Base-by-base conservation (phyloP, 208 protist species). In the Porcisia deanei region DNA sequence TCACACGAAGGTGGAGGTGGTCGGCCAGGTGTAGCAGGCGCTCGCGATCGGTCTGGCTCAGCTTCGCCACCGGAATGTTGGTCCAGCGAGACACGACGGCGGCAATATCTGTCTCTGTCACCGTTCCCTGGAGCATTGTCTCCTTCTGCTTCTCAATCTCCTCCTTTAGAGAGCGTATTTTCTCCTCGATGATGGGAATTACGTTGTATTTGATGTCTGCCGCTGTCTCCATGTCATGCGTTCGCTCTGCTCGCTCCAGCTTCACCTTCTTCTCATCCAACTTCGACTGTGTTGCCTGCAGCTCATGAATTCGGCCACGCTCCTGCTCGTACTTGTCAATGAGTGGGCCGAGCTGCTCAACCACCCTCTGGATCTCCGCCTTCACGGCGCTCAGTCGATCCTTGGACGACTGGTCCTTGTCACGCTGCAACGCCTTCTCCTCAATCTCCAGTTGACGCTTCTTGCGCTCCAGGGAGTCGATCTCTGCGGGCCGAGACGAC, bases 81-180 rank as follows among this genome's bases (percentile, higher is more conserved):
- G 99, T 99, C 88, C 96, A 98, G 66, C 97, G 90, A 25, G 98
- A 89, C 16, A 99, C 96, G 8, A 99, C 95, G 25, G 94, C 89
- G 18, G 97, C 96, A 83, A 99, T 99, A 66, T 99, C 90, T n/a
- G 87, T 85, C 67, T 94, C 77, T 18, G 88, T 94, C 30, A 99
- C 97, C 25, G 91, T 90, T 55, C 98, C 97, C 75, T 99, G 98
- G 77, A 99, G 96, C 20, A 95, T 99, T 10, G 82, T 80, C 18
- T 70, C 85, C 80, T 97, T 92, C 60, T 91, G 82, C 61, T 73
- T 43, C 73, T 97, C 87, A 53, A 90, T 88, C 60, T 89, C 41
- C 82, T 94, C 79, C 80, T 90, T 97, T 39, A 89, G 74, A n/a
- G 85, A 83, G 57, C 81, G 80, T 43, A 99, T 88, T 18, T 76